phyloP scores from a whole-genome alignment of 163 green algal species.

The Prototheca stagnorum region DNA sequence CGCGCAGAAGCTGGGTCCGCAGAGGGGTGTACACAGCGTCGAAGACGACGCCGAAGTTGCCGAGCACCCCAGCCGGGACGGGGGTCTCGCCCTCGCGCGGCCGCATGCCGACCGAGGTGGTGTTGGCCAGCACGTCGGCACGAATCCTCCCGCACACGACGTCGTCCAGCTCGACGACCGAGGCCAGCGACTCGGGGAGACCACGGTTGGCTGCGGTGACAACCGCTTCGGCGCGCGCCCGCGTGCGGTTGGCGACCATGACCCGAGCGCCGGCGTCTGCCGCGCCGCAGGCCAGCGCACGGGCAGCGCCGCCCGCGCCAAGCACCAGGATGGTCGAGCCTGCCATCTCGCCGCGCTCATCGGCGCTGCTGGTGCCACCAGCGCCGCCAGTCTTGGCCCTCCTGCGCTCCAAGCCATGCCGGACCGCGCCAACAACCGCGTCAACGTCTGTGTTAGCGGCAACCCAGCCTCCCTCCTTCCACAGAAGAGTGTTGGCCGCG shows the following conservation, averaged over 20 bases:
- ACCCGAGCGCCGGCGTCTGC: constrained; percentile 36
- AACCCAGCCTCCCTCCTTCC: constrained; percentile 37
- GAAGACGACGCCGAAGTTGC: constrained; percentile 71
- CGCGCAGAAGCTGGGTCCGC: constrained; percentile 60
- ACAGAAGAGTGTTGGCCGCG: constrained; percentile 86
- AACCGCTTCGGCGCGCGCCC: constrained; percentile 42
- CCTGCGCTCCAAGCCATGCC: constrained; percentile 31
- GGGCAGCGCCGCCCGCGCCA: constrained; percentile 76
- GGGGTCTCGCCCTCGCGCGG: constrained; percentile 36
- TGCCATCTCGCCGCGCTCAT: constrained; percentile 41
- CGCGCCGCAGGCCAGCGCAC: constrained; percentile 81
- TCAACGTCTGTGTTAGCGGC: constrained; percentile 92
- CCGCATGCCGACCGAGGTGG: constrained; percentile 83
- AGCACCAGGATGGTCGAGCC: constrained; percentile 78
- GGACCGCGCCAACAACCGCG: constrained; percentile 69
- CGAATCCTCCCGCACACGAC: constrained; percentile 27
- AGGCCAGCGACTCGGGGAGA: constrained; percentile 6
- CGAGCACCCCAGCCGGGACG: constrained; percentile 19
- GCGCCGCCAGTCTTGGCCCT: not conserved
- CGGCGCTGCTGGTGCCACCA: constrained; percentile 1
- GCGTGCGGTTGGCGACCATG: constrained; percentile 73
- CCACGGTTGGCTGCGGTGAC: constrained; percentile 21
- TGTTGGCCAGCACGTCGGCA: constrained; percentile 81
- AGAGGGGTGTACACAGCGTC: constrained; percentile 94
- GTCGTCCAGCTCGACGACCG: constrained; percentile 41